Percentiles rank a stretch among this genome's conserved stretches.
These are phyloP conservation scores for Obelidium mucronatum DNA, from an alignment of 192 early-diverging fungal genomes.

Conservation along the genomic window DNA sequence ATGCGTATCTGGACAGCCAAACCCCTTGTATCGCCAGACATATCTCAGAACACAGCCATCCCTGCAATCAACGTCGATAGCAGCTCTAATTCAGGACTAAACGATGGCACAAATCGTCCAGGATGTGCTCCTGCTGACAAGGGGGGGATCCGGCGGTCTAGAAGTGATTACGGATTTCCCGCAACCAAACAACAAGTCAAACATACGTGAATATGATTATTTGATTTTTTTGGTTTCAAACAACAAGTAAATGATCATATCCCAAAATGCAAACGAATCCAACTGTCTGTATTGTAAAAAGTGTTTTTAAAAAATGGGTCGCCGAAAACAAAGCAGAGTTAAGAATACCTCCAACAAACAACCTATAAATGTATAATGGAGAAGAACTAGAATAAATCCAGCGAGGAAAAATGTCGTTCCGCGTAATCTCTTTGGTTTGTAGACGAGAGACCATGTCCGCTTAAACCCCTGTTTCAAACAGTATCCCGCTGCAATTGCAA, in stretches of 20 bases:
- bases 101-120: background rate
- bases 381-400: conserved; percentile 18
- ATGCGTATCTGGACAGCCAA: conserved; percentile 37
- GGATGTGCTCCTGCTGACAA: background rate
- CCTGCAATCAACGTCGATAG: conserved; percentile 25
- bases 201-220: background rate
- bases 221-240: no score
- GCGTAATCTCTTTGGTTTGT: conserved; percentile 21
- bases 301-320: background rate
- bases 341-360: conserved; percentile 18
- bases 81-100: background rate
- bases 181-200: background rate
- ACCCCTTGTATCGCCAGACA: conserved; percentile 10
- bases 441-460: conserved; percentile 7
- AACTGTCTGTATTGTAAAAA: background rate
- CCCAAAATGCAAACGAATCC: conserved; percentile 19
- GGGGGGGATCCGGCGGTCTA: conserved; percentile 25
- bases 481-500: conserved; percentile 4
- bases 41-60: background rate
- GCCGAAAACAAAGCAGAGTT: background rate
- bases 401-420: conserved; percentile 19
- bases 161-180: conserved; percentile 20
- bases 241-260: conserved; percentile 23
- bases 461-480: conserved; percentile 1
- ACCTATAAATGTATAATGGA: conserved; percentile 16